These are phyloP conservation scores for Mycena sanguinolenta DNA, from an alignment of 768 basidiomycete species.

Conservation along the genomic window DNA sequence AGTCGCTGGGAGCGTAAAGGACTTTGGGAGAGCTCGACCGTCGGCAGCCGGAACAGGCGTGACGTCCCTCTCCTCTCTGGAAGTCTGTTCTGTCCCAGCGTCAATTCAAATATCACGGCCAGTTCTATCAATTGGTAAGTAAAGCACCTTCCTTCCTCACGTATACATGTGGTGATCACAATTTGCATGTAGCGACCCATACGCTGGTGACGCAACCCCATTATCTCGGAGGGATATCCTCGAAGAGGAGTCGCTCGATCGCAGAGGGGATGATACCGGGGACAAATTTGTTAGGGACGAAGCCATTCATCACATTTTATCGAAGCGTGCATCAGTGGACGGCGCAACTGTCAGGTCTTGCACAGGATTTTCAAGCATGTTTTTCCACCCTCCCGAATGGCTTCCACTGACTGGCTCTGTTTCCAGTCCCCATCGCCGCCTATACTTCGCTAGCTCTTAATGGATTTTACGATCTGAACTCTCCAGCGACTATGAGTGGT, in stretches of 20 bases:
- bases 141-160: no score
- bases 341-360: not conserved
- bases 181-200: slow-evolving; percentile 10
- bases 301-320: not conserved
- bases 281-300: not conserved
- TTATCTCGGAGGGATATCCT: slow-evolving; percentile 5
- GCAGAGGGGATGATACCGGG: not conserved
- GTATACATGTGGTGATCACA: not conserved
- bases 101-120: not conserved
- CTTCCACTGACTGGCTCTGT: not conserved
- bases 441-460: slow-evolving; percentile 1
- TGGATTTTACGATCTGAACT: slow-evolving; percentile 12
- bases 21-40: not conserved
- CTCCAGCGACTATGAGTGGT: slow-evolving; percentile 7
- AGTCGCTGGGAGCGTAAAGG: not conserved
- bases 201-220: not conserved
- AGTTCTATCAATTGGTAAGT: slow-evolving; percentile 5
- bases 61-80: not conserved
- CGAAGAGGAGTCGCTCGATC: not conserved
- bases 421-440: slow-evolving; percentile 13
- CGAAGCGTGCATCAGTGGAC: not conserved
- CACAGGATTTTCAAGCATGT: slow-evolving; percentile 2
- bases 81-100: not conserved
- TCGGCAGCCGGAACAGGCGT: not conserved
- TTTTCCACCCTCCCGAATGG: not conserved